Evolutionary conservation across 2,329 filamentous ascomycete species (phyloP), one percentile per base, ranked within the genome.

Genomic region (Aspergillus brasiliensis): DNA sequence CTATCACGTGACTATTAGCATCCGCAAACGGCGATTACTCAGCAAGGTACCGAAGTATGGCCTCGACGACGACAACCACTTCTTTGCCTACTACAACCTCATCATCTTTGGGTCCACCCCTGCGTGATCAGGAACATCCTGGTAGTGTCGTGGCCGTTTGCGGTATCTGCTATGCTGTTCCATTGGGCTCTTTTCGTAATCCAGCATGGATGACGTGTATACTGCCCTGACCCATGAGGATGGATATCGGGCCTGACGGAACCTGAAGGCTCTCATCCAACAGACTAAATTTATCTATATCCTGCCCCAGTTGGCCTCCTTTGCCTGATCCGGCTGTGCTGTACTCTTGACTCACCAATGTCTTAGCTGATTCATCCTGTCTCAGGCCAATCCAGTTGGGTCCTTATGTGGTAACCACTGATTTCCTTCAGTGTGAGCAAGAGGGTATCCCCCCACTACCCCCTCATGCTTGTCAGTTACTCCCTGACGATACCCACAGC

Each of bases 41-140:
- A 55, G 40, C 52, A 21, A 55, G 52, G 52, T 46, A 55, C 52
- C 38, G 40, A 55, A 55, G 52, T 55, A 53, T 19, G 37, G 49
- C 48, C 13, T 19, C 21, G 23, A 52, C n/a, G 21, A 53, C 23
- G 44, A 48, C 44, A 19, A 42, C 37, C 25, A 19, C 46, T 55
- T n/a, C 27, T 17, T 17, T 42, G 21, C 42, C 52, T 52, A 19
- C 40, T 44, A 44, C 40, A 44, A 44, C 40, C 38, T 28, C 25
- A 27, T 44, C 42, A 11, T 46, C 10, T 28, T 28, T 46, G 52
- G 52, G 25, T 21, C 52, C 52, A 46, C 52, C 52, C 52, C 52
- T 55, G 52, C 38, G 25, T 27, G 11, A 17, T 28, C 46, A 55
- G 52, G 52, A 55, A 55, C 52, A 21, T 3, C 27, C 17, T 34